These are phyloP conservation scores for Penicillium sp. DNA, from an alignment of 2,329 filamentous ascomycete genomes.

Conservation along the genomic window DNA sequence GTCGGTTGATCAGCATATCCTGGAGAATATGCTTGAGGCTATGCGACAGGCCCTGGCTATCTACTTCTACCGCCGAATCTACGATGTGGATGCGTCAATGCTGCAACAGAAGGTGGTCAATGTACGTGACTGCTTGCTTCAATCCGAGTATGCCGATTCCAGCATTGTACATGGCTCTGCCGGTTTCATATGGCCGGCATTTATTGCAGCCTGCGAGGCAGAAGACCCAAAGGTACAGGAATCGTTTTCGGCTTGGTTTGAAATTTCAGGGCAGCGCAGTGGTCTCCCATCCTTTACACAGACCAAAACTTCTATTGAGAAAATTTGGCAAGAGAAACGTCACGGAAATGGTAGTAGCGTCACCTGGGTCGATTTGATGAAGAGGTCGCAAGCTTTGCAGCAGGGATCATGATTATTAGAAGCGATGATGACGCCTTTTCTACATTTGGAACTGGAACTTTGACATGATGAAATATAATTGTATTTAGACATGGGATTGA, in stretches of 20 bases:
- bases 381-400: slow-evolving; percentile 7
- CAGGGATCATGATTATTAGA: background rate
- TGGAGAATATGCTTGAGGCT: slow-evolving; percentile 40
- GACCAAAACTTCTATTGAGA: slow-evolving; percentile 28
- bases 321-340: slow-evolving; percentile 36
- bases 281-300: slow-evolving; percentile 38
- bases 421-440: background rate
- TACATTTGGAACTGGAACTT: background rate
- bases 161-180: slow-evolving; percentile 41
- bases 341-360: slow-evolving; percentile 11
- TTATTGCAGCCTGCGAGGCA: slow-evolving; percentile 51
- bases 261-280: slow-evolving; percentile 30
- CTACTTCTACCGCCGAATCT: slow-evolving; percentile 53
- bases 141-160: slow-evolving; percentile 36
- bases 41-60: slow-evolving; percentile 51
- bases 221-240: slow-evolving; percentile 41
- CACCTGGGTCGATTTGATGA: slow-evolving; percentile 25
- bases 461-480: too few relatives aligned
- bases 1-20: slow-evolving; percentile 19
- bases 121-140: slow-evolving; percentile 43
- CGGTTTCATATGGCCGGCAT: slow-evolving; percentile 49
- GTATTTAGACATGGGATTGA: too few relatives aligned
- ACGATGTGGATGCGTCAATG: slow-evolving; percentile 46
- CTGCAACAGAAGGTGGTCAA: slow-evolving; percentile 44
- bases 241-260: slow-evolving; percentile 41